Conservation (phyloP, 2,329 filamentous ascomycete genomes). For the Herpotrichia juniperi region DNA sequence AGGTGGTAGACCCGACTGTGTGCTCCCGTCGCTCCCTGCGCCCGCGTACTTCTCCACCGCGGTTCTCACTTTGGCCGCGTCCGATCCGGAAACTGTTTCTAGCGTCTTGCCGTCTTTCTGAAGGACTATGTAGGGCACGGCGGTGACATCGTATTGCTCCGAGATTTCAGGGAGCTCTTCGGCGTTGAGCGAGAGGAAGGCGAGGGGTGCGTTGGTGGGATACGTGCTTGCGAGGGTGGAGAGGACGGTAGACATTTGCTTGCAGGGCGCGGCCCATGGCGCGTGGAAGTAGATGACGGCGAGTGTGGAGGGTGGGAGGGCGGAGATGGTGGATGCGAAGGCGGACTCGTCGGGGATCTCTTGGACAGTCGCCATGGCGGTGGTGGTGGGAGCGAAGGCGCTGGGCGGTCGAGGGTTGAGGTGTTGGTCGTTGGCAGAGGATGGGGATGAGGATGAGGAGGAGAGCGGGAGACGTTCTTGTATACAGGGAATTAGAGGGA, state of each 20-base stretch:
- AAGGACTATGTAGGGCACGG: conserved; percentile 90
- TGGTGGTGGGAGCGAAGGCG: neutral
- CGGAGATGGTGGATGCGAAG: conserved; percentile 73
- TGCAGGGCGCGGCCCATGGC: conserved; percentile 94
- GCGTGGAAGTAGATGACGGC: conserved; percentile 94
- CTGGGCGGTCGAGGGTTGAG: too few species aligned
- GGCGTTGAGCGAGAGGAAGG: conserved; percentile 90
- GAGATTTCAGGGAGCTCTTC: conserved; percentile 92
- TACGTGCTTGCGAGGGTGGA: conserved; percentile 86
- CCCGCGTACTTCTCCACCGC: conserved; percentile 84
- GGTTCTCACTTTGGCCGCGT: conserved; percentile 81
- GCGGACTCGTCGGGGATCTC: conserved; percentile 76
- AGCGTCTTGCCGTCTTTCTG: conserved; percentile 76
- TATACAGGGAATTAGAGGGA: neutral
- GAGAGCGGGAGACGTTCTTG: too few species aligned
- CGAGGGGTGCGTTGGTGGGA: conserved; percentile 71
- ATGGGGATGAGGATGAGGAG: neutral
- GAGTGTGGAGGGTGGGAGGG: conserved; percentile 73
- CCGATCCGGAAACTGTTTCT: conserved; percentile 88
- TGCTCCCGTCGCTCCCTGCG: conserved; percentile 46
- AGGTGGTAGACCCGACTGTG: conserved; percentile 47
- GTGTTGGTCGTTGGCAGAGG: too few species aligned
- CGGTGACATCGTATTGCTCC: conserved; percentile 91
- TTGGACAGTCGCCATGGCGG: conserved; percentile 62
- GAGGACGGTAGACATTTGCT: conserved; percentile 89